A percentile compares a stretch with the other conserved stretches of the same genome.
phyloP scores from a whole-genome alignment of 257 asterid genomes.

The Jacaranda copaia region DNA sequence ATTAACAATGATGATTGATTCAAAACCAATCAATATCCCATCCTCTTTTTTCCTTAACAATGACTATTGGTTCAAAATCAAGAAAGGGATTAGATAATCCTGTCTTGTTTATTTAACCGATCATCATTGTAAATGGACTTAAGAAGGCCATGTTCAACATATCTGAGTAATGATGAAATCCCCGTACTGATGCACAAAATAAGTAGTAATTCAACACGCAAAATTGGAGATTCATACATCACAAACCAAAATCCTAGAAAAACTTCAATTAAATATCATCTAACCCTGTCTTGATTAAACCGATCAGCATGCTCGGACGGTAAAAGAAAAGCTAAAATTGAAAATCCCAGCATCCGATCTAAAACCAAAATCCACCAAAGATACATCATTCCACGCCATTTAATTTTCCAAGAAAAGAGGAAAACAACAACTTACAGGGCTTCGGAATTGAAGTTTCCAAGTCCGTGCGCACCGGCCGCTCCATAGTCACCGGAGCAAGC shows the following conservation, averaged over 20 bases:
- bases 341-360: not conserved
- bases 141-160: too few species aligned
- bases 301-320: too few species aligned
- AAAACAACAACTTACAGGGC: constrained; percentile 56
- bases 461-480: constrained; percentile 63
- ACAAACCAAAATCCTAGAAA: not conserved
- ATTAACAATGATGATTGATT: too few species aligned
- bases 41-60: too few species aligned
- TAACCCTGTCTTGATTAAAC: not conserved
- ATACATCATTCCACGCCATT: not conserved
- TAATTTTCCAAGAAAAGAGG: not conserved
- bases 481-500: constrained; percentile 70
- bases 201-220: not conserved
- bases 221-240: not conserved
- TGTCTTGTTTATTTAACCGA: too few species aligned
- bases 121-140: too few species aligned
- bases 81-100: too few species aligned
- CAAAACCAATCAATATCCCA: too few species aligned
- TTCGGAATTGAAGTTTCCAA: constrained; percentile 67
- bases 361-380: constrained; percentile 2
- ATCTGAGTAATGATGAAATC: too few species aligned
- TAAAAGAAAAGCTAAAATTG: not conserved
- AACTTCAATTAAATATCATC: not conserved
- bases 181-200: not conserved
- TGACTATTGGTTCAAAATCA: too few species aligned